These are phyloP conservation scores for Nakataea oryzae DNA, from an alignment of 2,329 filamentous ascomycete genomes.

Conservation along the genomic window DNA sequence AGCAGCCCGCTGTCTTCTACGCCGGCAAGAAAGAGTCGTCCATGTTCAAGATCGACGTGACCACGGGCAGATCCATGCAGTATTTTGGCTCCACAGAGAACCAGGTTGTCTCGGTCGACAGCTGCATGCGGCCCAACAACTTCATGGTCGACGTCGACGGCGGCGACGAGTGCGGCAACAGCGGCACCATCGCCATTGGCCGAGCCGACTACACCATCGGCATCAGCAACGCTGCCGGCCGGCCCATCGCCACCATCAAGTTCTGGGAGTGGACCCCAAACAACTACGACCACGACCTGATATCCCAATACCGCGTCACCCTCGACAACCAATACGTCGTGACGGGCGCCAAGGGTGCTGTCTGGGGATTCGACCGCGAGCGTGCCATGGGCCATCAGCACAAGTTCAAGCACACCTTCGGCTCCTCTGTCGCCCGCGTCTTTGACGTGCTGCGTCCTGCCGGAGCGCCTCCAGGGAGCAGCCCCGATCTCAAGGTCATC, in stretches of 20 bases:
- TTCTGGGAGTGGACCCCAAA: constrained; percentile 96
- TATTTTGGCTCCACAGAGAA: constrained; percentile 1
- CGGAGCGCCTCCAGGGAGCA: constrained; percentile 48
- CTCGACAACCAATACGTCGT: constrained; percentile 87
- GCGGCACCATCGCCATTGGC: constrained; percentile 72
- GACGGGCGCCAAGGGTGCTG: constrained; percentile 71
- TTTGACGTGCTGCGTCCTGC: constrained; percentile 77
- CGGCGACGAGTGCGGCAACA: constrained; percentile 67
- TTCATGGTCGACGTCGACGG: constrained; percentile 48
- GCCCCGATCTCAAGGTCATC: constrained; percentile 71
- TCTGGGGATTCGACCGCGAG: constrained; percentile 69
- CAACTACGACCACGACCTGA: constrained; percentile 78
- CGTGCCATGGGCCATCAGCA: constrained; percentile 37
- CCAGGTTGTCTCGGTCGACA: constrained; percentile 31
- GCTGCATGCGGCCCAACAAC: constrained; percentile 61
- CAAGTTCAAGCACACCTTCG: constrained; percentile 58
- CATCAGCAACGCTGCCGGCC: constrained; percentile 66
- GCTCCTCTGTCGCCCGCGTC: constrained; percentile 72
- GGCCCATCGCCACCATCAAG: constrained; percentile 75
- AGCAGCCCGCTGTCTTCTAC: constrained; percentile 72
- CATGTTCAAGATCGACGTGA: constrained; percentile 80
- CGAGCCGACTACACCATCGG: constrained; percentile 83
- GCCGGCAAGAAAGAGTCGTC: constrained; percentile 86
- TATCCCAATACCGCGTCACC: constrained; percentile 68
- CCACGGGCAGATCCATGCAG: constrained; percentile 50